Percentiles rank a stretch among this genome's conserved stretches.
Evolutionary conservation across 2,329 filamentous ascomycete genomes (phyloP).

Genomic region (Aspergillus caelatus): DNA sequence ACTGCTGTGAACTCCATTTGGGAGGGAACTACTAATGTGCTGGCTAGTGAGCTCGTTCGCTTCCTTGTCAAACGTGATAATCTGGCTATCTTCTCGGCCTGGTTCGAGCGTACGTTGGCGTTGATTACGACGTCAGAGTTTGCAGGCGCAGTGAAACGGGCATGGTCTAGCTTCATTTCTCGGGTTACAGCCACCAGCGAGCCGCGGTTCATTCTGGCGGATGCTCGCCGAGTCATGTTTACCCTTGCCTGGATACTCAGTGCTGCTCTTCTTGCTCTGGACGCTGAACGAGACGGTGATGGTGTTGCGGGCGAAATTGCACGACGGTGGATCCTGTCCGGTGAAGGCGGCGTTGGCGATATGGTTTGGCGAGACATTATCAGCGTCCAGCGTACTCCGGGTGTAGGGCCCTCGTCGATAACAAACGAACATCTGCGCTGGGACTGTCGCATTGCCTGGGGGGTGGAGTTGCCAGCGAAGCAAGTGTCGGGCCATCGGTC

Average conservation of each 20-base stretch:
- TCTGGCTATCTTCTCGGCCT: conserved; percentile 35
- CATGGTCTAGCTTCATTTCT: conserved; percentile 22
- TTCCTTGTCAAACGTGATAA: conserved; percentile 30
- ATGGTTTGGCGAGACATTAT: conserved; percentile 27
- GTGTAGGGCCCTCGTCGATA: background rate
- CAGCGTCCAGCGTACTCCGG: background rate
- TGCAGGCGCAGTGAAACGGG: conserved; percentile 11
- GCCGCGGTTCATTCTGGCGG: conserved; percentile 27
- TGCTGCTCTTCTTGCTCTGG: conserved; percentile 39
- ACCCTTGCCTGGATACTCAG: conserved; percentile 41
- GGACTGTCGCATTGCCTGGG: conserved; percentile 13
- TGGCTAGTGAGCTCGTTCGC: conserved; percentile 58
- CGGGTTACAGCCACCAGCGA: conserved; percentile 19
- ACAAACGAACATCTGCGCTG: conserved; percentile 9
- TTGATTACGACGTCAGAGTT: conserved; percentile 16
- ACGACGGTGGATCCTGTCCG: conserved; percentile 38
- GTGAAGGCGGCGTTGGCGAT: conserved; percentile 35
- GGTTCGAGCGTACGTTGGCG: conserved; percentile 45
- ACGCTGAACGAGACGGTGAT: conserved; percentile 40
- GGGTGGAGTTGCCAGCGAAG: conserved; percentile 10
- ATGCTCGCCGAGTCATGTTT: conserved; percentile 39
- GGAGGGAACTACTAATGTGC: conserved; percentile 74
- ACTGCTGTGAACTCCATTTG: conserved; percentile 61
- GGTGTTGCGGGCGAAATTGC: conserved; percentile 38
- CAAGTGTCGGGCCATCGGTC: conserved; percentile 12